A percentile compares a stretch with the other conserved stretches of the same genome.
These are phyloP conservation scores for Oryza longistaminata DNA, from an alignment of 176 grass and related monocot species.

Conservation along the genomic window DNA sequence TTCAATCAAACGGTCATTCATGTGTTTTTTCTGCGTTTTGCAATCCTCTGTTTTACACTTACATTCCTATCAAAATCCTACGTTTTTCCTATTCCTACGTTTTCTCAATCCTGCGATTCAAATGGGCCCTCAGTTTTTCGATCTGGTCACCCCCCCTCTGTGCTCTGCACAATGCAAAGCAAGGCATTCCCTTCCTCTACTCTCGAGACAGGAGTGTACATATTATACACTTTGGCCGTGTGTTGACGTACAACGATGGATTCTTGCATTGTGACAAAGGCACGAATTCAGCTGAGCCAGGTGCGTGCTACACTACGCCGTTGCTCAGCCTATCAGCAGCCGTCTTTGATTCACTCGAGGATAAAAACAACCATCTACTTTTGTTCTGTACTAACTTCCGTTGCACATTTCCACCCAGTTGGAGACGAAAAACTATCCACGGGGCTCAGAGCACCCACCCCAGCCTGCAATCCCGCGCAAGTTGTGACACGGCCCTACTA, in stretches of 20 bases:
- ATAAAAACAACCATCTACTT: constrained; percentile 9
- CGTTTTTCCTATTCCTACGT: no score
- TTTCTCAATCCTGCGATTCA: no score
- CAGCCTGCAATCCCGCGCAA: neutral
- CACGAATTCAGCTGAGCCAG: constrained; percentile 2
- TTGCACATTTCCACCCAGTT: neutral
- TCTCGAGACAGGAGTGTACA: neutral
- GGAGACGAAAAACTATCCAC: neutral
- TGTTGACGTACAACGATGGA: neutral
- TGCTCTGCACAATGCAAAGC: neutral
- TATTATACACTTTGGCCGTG: neutral
- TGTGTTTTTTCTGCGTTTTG: no score
- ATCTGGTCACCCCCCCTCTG: neutral
- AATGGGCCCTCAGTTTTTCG: no score
- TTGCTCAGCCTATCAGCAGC: neutral
- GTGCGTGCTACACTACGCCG: neutral
- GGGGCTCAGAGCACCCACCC: neutral
- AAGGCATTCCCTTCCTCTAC: constrained; percentile 15
- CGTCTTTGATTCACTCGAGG: neutral
- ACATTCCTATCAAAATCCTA: no score
- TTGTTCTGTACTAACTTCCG: neutral
- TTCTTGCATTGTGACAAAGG: neutral
- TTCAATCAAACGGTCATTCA: no score
- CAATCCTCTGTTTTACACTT: no score
- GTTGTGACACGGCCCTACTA: neutral